Evolutionary conservation across 2,329 filamentous ascomycete species (phyloP), one percentile per base, ranked within the genome.

Genomic region (Cordyceps farinosa): DNA sequence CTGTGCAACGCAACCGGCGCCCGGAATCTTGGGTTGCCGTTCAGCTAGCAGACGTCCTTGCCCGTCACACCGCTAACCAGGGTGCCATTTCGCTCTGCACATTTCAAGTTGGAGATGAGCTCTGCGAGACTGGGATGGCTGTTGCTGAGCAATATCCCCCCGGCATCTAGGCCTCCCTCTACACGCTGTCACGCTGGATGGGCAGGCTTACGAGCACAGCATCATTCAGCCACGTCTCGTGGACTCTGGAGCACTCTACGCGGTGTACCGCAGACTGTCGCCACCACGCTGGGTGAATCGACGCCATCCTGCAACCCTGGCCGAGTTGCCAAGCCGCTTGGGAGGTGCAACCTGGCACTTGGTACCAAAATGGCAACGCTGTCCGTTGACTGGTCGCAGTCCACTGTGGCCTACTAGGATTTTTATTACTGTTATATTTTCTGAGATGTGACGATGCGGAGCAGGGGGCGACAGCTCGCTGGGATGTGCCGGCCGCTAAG

Each of bases 381-480:
- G 58, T 47, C 50, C 50, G 40, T 54, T 61, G 58, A 61, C 40
- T 47, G 48, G 58, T 40, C 29, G 11, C 40, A 45, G 27, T 15
- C 54, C 58, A 61, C 58, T 45, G 42, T 40, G 45, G 34, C 45
- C 44, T 36, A 29, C 22, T 5, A 15, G 34, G 32, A 13, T 22
- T n/a, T 17, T 42, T 50, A 50, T 40, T 38, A 48, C 3, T 52
- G 17, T 45, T 3, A 29, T 44, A 34, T 30, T 61, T 61, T 61
- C 34, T 61, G 59, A 61, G 50, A 61, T 61, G 59, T 61, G 59
- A 61, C 40, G 50, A 61, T 47, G 50, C 40, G 58, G 58, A 53
- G 38, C 58, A 61, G 40, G 47, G 57, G 27, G 27, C 15, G 11
- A 40, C 9, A 15, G 10, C 38, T 42, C 27, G 22, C 36, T 36